These are phyloP conservation scores for Annulohypoxylon nitens DNA, from an alignment of 495 filamentous ascomycete genomes.

Conservation along the genomic window DNA sequence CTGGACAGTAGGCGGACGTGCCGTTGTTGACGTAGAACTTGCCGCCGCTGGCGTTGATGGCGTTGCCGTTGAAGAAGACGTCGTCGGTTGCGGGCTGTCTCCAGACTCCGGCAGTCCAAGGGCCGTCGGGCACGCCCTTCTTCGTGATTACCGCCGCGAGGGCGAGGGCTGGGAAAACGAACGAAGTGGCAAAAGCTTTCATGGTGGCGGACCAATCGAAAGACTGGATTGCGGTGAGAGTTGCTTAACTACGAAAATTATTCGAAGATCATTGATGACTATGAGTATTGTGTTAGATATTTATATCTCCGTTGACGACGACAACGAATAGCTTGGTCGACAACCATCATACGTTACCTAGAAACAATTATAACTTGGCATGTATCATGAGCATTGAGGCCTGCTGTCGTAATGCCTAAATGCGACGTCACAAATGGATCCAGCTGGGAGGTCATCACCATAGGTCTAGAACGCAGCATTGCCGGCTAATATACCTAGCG, in stretches of 20 bases:
- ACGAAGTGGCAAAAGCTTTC: constrained; percentile 21
- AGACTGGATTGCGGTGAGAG: background rate
- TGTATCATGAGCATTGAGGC: background rate
- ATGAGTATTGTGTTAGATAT: background rate
- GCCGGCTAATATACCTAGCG: constrained; percentile 34
- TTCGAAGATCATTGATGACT: background rate
- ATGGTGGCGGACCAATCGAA: constrained; percentile 13
- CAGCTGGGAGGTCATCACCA: background rate
- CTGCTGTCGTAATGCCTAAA: background rate
- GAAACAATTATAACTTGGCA: background rate
- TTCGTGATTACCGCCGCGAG: constrained; percentile 28
- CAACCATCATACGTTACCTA: constrained; percentile 36
- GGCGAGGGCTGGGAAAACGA: constrained; percentile 23
- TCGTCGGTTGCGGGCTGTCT: constrained; percentile 21
- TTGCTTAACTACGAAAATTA: background rate
- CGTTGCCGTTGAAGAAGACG: constrained; percentile 21
- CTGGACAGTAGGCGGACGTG: constrained; percentile 46
- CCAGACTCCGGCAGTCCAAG: constrained; percentile 46
- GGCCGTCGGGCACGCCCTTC: constrained; percentile 17
- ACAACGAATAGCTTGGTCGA: background rate
- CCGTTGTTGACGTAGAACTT: constrained; percentile 48
- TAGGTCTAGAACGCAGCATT: constrained; percentile 13
- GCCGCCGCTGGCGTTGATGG: constrained; percentile 47
- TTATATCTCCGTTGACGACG: background rate
- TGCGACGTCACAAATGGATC: constrained; percentile 27